Conservation (phyloP, 176 grass and related monocot species). For the Poa pratensis region DNA sequence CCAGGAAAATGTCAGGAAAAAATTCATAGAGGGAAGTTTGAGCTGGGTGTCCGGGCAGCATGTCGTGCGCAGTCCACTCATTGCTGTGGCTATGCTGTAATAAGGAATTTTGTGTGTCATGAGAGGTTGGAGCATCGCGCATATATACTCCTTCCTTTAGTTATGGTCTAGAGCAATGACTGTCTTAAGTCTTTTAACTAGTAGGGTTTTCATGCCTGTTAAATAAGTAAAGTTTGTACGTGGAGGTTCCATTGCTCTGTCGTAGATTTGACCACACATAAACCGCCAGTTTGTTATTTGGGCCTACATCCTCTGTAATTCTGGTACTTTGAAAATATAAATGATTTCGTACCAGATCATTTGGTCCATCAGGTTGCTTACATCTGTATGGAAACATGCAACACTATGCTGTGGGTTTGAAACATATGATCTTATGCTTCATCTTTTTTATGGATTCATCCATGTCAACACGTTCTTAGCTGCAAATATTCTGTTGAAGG, state of each 20-base stretch:
- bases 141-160: not conserved
- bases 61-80: not conserved
- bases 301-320: not conserved
- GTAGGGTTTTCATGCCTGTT: conserved; percentile 15
- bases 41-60: not conserved
- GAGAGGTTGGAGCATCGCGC: not conserved
- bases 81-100: not conserved
- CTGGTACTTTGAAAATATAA: not conserved
- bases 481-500: not conserved
- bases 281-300: not conserved
- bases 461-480: not conserved
- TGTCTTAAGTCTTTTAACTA: not conserved
- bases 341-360: not conserved
- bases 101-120: not conserved
- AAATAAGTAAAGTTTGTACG: conserved; percentile 1
- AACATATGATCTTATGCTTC: not conserved
- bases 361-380: not conserved
- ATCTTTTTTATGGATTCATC: conserved; percentile 4
- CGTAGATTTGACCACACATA: not conserved
- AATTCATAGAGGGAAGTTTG: not conserved
- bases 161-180: not conserved
- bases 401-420: not conserved
- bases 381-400: not conserved
- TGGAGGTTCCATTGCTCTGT: not conserved
- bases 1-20: not conserved